Percentiles rank a stretch among this genome's conserved stretches.
These are phyloP conservation scores for Aspergillus japonicus DNA, from an alignment of 2,329 filamentous ascomycete species.

Conservation along the genomic window DNA sequence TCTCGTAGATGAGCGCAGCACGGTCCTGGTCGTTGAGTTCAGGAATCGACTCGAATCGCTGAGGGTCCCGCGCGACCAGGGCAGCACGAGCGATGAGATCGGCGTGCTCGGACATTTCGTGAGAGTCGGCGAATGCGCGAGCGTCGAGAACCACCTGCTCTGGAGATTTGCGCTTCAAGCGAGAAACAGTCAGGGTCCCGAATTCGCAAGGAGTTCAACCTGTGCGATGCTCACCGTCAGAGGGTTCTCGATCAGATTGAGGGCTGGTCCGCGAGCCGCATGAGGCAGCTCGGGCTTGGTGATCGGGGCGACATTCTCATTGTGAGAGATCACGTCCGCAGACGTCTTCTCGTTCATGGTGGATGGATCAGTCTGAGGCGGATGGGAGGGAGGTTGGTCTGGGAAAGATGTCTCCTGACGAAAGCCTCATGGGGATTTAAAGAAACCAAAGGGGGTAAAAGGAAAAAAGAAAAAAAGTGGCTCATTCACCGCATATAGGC, in stretches of 20 bases:
- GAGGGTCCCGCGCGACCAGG: conserved; percentile 35
- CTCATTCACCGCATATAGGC: background rate
- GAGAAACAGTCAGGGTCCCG: background rate
- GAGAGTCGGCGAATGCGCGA: conserved; percentile 25
- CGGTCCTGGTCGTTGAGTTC: conserved; percentile 44
- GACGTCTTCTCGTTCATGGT: conserved; percentile 15
- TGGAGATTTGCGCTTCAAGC: conserved; percentile 30
- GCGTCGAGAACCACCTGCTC: conserved; percentile 36
- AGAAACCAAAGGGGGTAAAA: background rate
- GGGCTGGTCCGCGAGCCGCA: conserved; percentile 23
- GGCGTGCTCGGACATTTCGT: conserved; percentile 38
- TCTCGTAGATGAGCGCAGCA: conserved; percentile 45
- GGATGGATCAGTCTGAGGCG: background rate
- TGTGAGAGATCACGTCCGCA: background rate
- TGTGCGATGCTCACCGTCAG: conserved; percentile 37
- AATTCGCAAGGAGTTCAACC: background rate
- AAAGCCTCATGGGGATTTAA: background rate
- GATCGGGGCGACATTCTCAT: conserved; percentile 2
- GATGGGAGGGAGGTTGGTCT: background rate
- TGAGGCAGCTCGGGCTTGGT: conserved; percentile 3
- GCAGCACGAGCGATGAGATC: conserved; percentile 38
- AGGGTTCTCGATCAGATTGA: conserved; percentile 51
- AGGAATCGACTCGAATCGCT: conserved; percentile 27
- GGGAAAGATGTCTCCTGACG: background rate
- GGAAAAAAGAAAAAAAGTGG: background rate